Conservation (phyloP, 192 early-diverging fungal genomes). For the Backusella tarrabulga region DNA sequence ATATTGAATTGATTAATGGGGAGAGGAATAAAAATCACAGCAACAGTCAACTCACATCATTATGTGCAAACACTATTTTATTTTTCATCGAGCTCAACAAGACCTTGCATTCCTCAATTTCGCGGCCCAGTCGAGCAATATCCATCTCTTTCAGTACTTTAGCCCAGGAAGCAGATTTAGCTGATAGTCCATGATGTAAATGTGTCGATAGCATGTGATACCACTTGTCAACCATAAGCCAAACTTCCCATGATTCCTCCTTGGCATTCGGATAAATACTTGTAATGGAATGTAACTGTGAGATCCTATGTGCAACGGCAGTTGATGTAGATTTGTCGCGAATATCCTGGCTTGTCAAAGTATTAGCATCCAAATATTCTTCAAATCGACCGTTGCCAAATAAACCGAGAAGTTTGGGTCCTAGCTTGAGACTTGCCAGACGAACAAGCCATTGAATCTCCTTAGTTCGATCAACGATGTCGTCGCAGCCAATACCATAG, state of each 20-base stretch:
- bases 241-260: slow-evolving; percentile 51
- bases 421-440: slow-evolving; percentile 69
- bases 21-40: background rate
- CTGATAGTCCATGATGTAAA: slow-evolving; percentile 9
- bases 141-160: slow-evolving; percentile 38
- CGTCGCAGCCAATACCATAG: slow-evolving; percentile 80
- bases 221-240: slow-evolving; percentile 69
- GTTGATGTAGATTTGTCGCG: slow-evolving; percentile 58
- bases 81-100: slow-evolving; percentile 39
- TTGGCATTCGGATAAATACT: slow-evolving; percentile 55
- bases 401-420: slow-evolving; percentile 68
- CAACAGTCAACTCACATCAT: slow-evolving; percentile 57
- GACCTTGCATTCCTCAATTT: slow-evolving; percentile 48
- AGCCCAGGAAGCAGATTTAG: slow-evolving; percentile 4
- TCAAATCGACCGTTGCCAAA: slow-evolving; percentile 89
- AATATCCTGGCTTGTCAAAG: slow-evolving; percentile 69
- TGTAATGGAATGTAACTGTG: slow-evolving; percentile 71
- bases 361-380: slow-evolving; percentile 74
- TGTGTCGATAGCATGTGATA: slow-evolving; percentile 15
- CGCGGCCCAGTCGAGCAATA: slow-evolving; percentile 43
- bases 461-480: slow-evolving; percentile 73
- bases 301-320: slow-evolving; percentile 72
- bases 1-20: background rate
- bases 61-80: slow-evolving; percentile 88
- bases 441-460: slow-evolving; percentile 79